Percentiles rank a stretch among this genome's conserved stretches.
These are phyloP conservation scores for Syzygium aromaticum DNA, from an alignment of 345 rosid species.

Conservation along the genomic window DNA sequence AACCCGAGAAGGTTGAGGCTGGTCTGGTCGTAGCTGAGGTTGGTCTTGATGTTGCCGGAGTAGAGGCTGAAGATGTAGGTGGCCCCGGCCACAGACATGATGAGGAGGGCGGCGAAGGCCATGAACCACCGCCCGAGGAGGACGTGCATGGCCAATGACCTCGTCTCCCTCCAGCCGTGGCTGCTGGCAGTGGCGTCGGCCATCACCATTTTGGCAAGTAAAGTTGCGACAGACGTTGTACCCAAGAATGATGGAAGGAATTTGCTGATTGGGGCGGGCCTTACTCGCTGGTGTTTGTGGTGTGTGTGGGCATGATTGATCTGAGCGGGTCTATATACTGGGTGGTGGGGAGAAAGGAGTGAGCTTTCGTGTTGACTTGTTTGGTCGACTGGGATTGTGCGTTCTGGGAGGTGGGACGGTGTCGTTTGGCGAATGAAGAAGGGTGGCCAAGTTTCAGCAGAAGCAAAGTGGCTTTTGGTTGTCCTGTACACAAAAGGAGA, in stretches of 20 bases:
- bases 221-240: background rate
- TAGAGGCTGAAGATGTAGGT: conserved; percentile 28
- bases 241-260: too few relatives aligned
- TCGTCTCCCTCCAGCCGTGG: conserved; percentile 3
- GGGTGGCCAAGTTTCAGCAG: background rate
- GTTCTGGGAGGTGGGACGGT: background rate
- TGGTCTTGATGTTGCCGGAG: conserved; percentile 23
- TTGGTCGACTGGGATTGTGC: background rate
- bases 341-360: background rate
- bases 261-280: too few relatives aligned
- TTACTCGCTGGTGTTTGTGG: background rate
- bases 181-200: background rate
- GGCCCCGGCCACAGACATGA: conserved; percentile 28
- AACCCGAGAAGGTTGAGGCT: conserved; percentile 16
- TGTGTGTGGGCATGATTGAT: background rate
- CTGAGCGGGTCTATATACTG: background rate
- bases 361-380: background rate
- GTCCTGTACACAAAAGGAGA: background rate
- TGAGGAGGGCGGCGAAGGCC: conserved; percentile 21
- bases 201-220: background rate
- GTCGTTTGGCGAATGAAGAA: background rate
- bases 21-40: conserved; percentile 18
- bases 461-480: background rate
- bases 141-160: background rate
- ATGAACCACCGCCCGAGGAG: conserved; percentile 26